Conservation (phyloP, 2,329 filamentous ascomycete genomes). For the Penicillium thymicola region DNA sequence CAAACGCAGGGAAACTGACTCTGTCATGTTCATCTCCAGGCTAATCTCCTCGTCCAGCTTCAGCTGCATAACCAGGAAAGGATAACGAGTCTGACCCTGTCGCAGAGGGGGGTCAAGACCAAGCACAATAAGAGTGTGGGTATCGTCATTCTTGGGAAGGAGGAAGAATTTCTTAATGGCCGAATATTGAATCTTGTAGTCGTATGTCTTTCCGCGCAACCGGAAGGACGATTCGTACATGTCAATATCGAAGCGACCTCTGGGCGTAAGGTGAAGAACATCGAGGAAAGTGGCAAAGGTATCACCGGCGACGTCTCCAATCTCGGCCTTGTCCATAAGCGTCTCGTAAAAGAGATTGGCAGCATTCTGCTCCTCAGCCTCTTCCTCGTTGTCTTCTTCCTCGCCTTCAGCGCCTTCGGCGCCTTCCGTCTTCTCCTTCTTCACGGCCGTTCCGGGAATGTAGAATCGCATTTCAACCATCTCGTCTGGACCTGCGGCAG, state of each 20-base stretch:
- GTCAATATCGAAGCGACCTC: slow-evolving; percentile 99
- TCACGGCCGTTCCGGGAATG: slow-evolving; percentile 83
- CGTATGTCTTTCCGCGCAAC: slow-evolving; percentile 96
- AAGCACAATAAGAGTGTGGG: slow-evolving; percentile 91
- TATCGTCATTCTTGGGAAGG: slow-evolving; percentile 95
- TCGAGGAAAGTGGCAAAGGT: slow-evolving; percentile 97
- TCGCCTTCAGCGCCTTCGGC: slow-evolving; percentile 56
- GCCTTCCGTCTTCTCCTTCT: slow-evolving; percentile 66
- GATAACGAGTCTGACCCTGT: slow-evolving; percentile 95
- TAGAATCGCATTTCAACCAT: slow-evolving; percentile 99
- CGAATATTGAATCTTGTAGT: slow-evolving; percentile 99
- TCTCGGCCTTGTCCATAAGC: slow-evolving; percentile 96
- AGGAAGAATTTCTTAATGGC: slow-evolving; percentile 99
- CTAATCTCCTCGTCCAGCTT: slow-evolving; percentile 97
- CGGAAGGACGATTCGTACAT: slow-evolving; percentile 99
- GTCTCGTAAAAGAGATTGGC: slow-evolving; percentile 98
- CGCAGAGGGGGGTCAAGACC: slow-evolving; percentile 91
- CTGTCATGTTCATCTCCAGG: slow-evolving; percentile 92
- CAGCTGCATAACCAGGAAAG: slow-evolving; percentile 98
- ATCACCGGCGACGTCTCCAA: slow-evolving; percentile 97
- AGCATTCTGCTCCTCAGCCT: slow-evolving; percentile 83
- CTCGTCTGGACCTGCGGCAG: slow-evolving; percentile 83
- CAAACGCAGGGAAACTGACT: slow-evolving; percentile 42
- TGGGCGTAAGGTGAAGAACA: slow-evolving; percentile 92
- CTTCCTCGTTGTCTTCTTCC: slow-evolving; percentile 70